Percentiles rank a stretch among this genome's conserved stretches.
phyloP scores from a whole-genome alignment of 2,329 filamentous ascomycete species.

The Myrmaecium sp. region DNA sequence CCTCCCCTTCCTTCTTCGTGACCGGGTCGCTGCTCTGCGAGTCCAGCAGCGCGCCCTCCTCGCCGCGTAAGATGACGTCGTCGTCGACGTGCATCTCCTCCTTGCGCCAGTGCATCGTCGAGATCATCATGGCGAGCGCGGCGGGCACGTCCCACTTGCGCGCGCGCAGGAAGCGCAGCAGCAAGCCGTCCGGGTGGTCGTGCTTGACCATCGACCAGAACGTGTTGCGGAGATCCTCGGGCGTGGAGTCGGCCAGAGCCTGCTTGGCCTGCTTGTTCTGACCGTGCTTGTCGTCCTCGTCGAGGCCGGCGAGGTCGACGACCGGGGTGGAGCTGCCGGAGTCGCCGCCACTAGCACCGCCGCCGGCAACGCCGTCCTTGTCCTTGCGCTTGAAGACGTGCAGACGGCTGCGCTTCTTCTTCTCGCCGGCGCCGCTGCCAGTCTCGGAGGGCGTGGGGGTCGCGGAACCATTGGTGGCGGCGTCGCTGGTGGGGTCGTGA shows the following conservation, averaged over 20 bases:
- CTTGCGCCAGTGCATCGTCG: conserved; percentile 82
- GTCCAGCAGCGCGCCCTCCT: conserved; percentile 40
- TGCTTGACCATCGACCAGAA: conserved; percentile 94
- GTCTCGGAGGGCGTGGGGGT: conserved; percentile 8
- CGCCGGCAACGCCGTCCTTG: conserved; percentile 21
- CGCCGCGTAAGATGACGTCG: conserved; percentile 45
- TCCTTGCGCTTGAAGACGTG: conserved; percentile 41
- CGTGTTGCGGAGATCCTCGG: conserved; percentile 61
- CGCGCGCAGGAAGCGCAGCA: conserved; percentile 32
- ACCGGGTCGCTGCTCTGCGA: conserved; percentile 41
- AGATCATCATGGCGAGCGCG: conserved; percentile 84
- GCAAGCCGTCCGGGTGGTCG: conserved; percentile 75
- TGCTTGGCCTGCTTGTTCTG: conserved; percentile 75
- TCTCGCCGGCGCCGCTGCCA: conserved; percentile 26
- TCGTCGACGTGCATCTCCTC: conserved; percentile 76
- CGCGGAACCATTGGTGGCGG: conserved; percentile 7
- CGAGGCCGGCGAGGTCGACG: conserved; percentile 3
- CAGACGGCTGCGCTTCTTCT: conserved; percentile 60
- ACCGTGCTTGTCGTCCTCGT: conserved; percentile 74
- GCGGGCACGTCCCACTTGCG: conserved; percentile 74
- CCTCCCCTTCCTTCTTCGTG: conserved; percentile 51
- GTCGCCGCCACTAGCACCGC: conserved; percentile 13
- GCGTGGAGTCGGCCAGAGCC: conserved; percentile 57
- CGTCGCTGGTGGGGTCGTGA: conserved; percentile 13
- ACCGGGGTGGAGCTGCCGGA: conserved; percentile 10